Conservation (phyloP, 2,329 filamentous ascomycete species). For the Neospermospora avenae region DNA sequence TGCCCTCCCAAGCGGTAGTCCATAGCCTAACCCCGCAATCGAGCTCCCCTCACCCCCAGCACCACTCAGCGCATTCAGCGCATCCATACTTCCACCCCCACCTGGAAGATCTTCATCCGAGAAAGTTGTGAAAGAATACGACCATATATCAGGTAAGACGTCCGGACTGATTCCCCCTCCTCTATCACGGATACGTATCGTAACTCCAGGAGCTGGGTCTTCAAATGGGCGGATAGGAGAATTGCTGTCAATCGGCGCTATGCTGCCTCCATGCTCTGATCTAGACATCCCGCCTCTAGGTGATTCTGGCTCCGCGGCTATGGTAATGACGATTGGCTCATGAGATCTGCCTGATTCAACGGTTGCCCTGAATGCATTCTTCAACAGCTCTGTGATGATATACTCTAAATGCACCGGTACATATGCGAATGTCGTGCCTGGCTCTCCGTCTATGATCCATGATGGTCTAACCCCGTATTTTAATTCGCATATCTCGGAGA, state of each 20-base stretch:
- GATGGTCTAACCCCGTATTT: conserved; percentile 87
- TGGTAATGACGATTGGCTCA: conserved; percentile 87
- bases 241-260: conserved; percentile 7
- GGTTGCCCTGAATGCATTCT: conserved; percentile 93
- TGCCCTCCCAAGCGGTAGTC: conserved; percentile 84
- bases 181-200: conserved; percentile 92
- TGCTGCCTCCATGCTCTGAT: not conserved
- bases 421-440: conserved; percentile 85
- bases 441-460: conserved; percentile 79
- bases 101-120: conserved; percentile 51
- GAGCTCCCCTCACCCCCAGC: conserved; percentile 68
- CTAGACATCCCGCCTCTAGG: not conserved
- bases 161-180: conserved; percentile 88
- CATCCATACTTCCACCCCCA: conserved; percentile 55
- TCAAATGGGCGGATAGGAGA: conserved; percentile 53
- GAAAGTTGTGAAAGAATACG: conserved; percentile 96
- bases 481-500: conserved; percentile 93
- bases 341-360: conserved; percentile 77
- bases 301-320: conserved; percentile 60
- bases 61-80: conserved; percentile 71
- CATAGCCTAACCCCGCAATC: conserved; percentile 91
- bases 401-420: conserved; percentile 97
- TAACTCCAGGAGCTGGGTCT: conserved; percentile 76
- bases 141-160: conserved; percentile 85
- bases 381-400: conserved; percentile 92